phyloP scores from a whole-genome alignment of 1,284 basidiomycete genomes.

The Cerioporus squamosus region DNA sequence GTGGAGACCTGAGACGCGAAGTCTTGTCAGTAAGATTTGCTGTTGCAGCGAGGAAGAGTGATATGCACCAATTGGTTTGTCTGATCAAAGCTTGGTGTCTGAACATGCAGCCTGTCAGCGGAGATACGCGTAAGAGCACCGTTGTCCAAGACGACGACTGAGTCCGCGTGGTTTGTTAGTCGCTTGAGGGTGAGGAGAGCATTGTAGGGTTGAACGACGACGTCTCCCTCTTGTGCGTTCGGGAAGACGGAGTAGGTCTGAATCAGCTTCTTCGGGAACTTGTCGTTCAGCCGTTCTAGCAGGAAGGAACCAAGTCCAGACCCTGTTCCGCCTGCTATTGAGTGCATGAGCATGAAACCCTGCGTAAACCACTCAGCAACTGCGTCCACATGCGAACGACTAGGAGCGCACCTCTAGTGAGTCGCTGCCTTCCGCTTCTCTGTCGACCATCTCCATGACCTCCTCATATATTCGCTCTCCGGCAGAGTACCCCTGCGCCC shows the following conservation, averaged over 20 bases:
- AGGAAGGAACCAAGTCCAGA: constrained; percentile 98
- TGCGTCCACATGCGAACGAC: neutral
- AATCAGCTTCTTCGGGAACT: constrained; percentile 98
- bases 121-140: constrained; percentile 92
- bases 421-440: constrained; percentile 98
- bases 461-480: constrained; percentile 96
- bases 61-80: constrained; percentile 87
- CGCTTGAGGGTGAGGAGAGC: constrained; percentile 94
- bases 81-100: constrained; percentile 92
- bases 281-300: constrained; percentile 95
- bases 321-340: constrained; percentile 98
- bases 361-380: constrained; percentile 36
- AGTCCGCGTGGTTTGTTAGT: constrained; percentile 95
- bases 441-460: constrained; percentile 98
- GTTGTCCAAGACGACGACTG: constrained; percentile 97
- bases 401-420: constrained; percentile 80
- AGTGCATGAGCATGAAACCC: constrained; percentile 99
- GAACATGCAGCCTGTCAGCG: constrained; percentile 88
- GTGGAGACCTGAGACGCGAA: constrained; percentile 74
- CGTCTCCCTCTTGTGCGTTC: constrained; percentile 88
- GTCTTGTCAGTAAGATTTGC: no score
- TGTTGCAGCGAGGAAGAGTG: neutral
- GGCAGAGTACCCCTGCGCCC: constrained; percentile 93
- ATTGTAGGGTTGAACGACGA: constrained; percentile 99
- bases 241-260: constrained; percentile 99